Evolutionary conservation across 306 rosid genomes (phyloP).

Genomic region (Cucurbita pepo): DNA sequence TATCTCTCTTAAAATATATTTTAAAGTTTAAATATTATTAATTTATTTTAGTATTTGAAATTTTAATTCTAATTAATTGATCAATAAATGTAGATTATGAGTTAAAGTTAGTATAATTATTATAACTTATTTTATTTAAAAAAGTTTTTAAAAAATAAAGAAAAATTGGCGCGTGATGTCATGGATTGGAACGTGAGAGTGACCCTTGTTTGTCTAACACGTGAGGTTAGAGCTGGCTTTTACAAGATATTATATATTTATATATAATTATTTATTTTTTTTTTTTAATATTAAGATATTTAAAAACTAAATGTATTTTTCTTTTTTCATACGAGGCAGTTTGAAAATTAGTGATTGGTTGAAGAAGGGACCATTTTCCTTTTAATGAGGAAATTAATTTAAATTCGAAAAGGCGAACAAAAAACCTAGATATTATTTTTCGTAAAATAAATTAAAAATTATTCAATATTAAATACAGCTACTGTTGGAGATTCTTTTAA

Average conservation of each 20-base stretch:
- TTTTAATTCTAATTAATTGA: no score
- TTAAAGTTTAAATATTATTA: no score
- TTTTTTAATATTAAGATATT: no score
- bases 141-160: background rate
- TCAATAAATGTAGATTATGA: no score
- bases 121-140: no score
- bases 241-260: background rate
- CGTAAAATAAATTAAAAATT: background rate
- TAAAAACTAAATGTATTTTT: background rate
- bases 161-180: background rate
- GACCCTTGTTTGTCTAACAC: background rate
- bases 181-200: background rate
- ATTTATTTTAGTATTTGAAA: no score
- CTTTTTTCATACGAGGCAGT: background rate
- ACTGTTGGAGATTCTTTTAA: no score
- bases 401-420: no score
- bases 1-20: no score
- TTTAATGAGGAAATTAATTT: no score
- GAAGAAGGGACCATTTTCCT: background rate
- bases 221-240: conserved; percentile 2
- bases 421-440: background rate
- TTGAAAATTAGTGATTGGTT: background rate
- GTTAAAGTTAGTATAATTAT: no score
- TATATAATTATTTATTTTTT: background rate
- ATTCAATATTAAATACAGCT: background rate